phyloP scores from a whole-genome alignment of 129 eudicot genomes.

The Smallanthus sonchifolius region DNA sequence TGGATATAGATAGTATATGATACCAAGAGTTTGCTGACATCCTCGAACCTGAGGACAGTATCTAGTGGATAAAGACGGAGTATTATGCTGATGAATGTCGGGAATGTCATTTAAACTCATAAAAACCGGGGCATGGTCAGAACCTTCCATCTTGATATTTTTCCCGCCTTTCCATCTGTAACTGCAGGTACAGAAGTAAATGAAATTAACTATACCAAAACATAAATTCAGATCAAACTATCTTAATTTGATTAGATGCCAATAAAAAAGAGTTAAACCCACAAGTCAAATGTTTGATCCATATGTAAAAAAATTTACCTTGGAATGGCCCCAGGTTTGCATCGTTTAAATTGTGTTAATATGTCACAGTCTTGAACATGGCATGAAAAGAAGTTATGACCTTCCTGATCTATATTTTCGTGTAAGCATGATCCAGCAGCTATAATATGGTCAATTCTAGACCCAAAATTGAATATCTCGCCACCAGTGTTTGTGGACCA shows the following conservation, averaged over 20 bases:
- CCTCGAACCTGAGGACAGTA: conserved; percentile 93
- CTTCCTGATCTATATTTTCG: conserved; percentile 35
- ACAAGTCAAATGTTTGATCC: neutral
- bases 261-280: neutral
- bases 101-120: conserved; percentile 55
- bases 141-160: conserved; percentile 69
- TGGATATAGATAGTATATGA: conserved; percentile 2
- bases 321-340: conserved; percentile 67
- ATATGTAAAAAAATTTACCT: conserved; percentile 43
- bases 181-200: neutral
- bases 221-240: conserved; percentile 2
- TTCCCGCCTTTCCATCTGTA: conserved; percentile 73
- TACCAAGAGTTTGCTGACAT: conserved; percentile 93
- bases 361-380: conserved; percentile 91
- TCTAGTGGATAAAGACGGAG: conserved; percentile 83
- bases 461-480: conserved; percentile 80
- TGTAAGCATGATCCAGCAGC: conserved; percentile 80
- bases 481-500: conserved; percentile 91
- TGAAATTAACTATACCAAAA: neutral
- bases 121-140: conserved; percentile 91
- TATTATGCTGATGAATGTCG: conserved; percentile 45
- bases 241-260: neutral
- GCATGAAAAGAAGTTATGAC: conserved; percentile 71
- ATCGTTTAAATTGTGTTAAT: conserved; percentile 72
- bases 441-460: conserved; percentile 92